phyloP scores from a whole-genome alignment of 768 basidiomycete species.

The Xerocomellus amylosporus region DNA sequence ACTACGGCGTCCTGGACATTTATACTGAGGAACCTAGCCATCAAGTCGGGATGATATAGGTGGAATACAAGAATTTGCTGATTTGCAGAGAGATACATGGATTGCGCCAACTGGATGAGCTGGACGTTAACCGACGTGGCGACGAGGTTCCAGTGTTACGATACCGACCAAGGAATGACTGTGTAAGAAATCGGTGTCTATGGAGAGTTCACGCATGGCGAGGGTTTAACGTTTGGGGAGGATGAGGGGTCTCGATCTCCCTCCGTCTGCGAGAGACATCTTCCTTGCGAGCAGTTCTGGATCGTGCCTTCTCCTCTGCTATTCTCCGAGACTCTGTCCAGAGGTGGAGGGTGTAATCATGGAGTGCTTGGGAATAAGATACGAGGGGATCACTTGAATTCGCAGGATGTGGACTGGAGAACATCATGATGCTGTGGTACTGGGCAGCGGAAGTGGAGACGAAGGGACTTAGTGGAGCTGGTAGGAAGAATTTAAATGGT shows the following conservation, averaged over 20 bases:
- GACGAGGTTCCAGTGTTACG: constrained; percentile 3
- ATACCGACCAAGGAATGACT: constrained; percentile 15
- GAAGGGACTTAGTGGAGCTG: constrained; percentile 9
- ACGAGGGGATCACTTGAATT: constrained; percentile 37
- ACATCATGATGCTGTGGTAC: constrained; percentile 12
- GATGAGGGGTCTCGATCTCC: constrained; percentile 14
- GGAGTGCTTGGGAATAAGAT: constrained; percentile 61
- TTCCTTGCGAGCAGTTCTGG: constrained; percentile 27
- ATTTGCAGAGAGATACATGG: constrained; percentile 16
- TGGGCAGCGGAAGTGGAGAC: constrained; percentile 12
- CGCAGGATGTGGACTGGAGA: constrained; percentile 10
- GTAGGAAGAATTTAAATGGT: constrained; percentile 26
- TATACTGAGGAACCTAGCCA: background rate
- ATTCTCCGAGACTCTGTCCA: constrained; percentile 65
- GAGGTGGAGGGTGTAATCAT: constrained; percentile 62
- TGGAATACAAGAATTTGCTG: constrained; percentile 17
- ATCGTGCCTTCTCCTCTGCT: constrained; percentile 49
- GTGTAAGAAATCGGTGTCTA: constrained; percentile 1
- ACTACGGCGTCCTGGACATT: background rate
- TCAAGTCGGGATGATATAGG: constrained; percentile 4
- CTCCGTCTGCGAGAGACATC: constrained; percentile 26
- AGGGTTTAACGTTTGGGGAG: constrained; percentile 6
- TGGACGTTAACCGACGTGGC: constrained; percentile 10
- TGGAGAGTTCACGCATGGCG: constrained; percentile 13
- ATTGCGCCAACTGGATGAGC: constrained; percentile 15